Conservation (phyloP, 805 yeast species). For the Candida wancherniae region DNA sequence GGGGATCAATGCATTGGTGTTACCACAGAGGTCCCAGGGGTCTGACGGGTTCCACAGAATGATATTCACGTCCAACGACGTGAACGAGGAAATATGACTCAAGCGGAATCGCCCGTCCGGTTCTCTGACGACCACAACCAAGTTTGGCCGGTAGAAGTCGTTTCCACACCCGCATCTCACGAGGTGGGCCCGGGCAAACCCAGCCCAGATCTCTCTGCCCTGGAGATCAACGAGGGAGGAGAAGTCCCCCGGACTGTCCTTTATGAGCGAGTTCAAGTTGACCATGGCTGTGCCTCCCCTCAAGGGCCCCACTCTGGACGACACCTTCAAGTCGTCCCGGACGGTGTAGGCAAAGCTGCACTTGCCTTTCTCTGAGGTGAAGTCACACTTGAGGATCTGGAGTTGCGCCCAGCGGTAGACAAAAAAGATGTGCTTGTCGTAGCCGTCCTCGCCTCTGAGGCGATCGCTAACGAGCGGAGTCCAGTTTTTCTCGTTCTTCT, state of each 20-base stretch:
- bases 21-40: conserved; percentile 24
- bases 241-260: not conserved
- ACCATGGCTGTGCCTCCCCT: conserved; percentile 22
- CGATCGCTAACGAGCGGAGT: conserved; percentile 32
- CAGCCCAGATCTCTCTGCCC: conserved; percentile 42
- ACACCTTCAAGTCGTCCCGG: conserved; percentile 4
- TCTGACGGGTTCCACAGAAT: conserved; percentile 33
- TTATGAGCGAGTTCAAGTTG: conserved; percentile 6
- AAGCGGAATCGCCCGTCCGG: conserved; percentile 16
- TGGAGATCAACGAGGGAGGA: conserved; percentile 13
- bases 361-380: conserved; percentile 19
- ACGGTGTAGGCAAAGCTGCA: conserved; percentile 18
- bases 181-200: conserved; percentile 43
- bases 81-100: conserved; percentile 28
- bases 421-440: conserved; percentile 27
- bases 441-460: conserved; percentile 10
- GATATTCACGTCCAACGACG: conserved; percentile 29
- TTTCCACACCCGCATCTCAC: conserved; percentile 42
- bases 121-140: conserved; percentile 30
- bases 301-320: conserved; percentile 18
- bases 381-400: conserved; percentile 26
- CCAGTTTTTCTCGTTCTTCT: conserved; percentile 34
- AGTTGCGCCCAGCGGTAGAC: conserved; percentile 33
- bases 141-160: conserved; percentile 41
- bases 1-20: conserved; percentile 41